Conservation (phyloP, 202 grass and related monocot species). For the Setaria viridis region DNA sequence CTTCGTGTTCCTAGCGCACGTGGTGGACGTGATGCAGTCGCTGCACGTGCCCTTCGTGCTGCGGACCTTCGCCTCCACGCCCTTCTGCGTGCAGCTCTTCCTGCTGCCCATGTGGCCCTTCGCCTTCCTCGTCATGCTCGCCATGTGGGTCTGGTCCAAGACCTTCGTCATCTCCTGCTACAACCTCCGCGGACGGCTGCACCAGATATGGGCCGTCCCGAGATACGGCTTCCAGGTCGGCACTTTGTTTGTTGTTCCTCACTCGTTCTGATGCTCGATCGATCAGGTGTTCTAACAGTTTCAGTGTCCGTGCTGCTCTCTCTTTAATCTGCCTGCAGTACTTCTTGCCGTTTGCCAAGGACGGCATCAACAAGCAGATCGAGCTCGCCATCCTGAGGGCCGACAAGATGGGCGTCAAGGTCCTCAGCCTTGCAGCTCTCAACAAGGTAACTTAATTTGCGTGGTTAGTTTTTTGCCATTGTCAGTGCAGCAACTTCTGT, state of each 20-base stretch:
- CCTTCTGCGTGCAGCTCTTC: conserved; percentile 52
- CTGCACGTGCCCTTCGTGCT: conserved; percentile 75
- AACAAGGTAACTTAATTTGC: conserved; percentile 58
- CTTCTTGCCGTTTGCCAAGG: conserved; percentile 77
- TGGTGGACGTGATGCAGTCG: conserved; percentile 76
- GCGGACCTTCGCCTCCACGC: conserved; percentile 56
- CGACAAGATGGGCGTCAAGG: conserved; percentile 76
- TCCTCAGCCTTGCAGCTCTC: conserved; percentile 87
- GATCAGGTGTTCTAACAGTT: too few relatives aligned
- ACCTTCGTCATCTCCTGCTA: conserved; percentile 78
- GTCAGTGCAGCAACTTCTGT: too few relatives aligned
- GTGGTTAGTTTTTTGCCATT: background rate
- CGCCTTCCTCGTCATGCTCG: conserved; percentile 64
- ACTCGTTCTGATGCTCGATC: too few relatives aligned
- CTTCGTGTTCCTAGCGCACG: conserved; percentile 90
- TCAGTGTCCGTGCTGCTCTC: too few relatives aligned
- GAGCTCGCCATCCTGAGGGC: conserved; percentile 85
- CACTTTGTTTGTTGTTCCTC: too few relatives aligned
- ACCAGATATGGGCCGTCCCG: conserved; percentile 72
- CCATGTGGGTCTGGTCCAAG: conserved; percentile 78
- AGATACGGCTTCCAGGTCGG: conserved; percentile 85
- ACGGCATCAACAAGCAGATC: conserved; percentile 89
- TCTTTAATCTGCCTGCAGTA: conserved; percentile 49
- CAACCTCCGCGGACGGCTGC: conserved; percentile 53
- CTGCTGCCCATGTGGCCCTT: conserved; percentile 56